Conservation (phyloP, 2,329 filamentous ascomycete species). For the Emmonsiellopsis sp. region DNA sequence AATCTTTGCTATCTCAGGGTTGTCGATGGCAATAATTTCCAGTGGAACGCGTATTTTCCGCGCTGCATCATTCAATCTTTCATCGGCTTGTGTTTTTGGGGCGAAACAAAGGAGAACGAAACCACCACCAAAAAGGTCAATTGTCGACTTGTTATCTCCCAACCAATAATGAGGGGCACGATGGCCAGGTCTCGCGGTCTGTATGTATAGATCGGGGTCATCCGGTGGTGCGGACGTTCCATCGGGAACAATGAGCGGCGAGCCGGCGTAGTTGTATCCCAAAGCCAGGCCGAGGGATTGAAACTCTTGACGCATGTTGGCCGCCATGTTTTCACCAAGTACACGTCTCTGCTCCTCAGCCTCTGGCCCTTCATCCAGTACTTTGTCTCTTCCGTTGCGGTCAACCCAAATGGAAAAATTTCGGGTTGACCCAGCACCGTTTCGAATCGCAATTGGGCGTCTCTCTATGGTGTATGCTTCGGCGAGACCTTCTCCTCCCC, state of each 20-base stretch:
- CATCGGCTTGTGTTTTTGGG: neutral
- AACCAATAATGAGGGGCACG: conserved; percentile 20
- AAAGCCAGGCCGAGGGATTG: conserved; percentile 7
- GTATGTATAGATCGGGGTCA: conserved; percentile 9
- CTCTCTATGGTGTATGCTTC: conserved; percentile 36
- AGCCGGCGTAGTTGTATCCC: conserved; percentile 10
- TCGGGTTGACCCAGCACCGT: too few relatives aligned
- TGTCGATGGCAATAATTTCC: conserved; percentile 10
- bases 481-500: conserved; percentile 27
- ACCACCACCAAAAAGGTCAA: conserved; percentile 14
- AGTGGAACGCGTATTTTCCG: conserved; percentile 11
- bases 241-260: conserved; percentile 6
- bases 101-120: conserved; percentile 3
- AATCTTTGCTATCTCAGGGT: conserved; percentile 9
- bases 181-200: conserved; percentile 16
- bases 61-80: conserved; percentile 4
- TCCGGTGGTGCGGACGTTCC: conserved; percentile 8
- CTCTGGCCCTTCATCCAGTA: neutral
- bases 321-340: conserved; percentile 6
- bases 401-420: neutral
- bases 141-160: conserved; percentile 13
- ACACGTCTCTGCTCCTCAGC: neutral
- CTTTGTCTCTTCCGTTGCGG: neutral
- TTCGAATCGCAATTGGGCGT: conserved; percentile 14
- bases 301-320: too few relatives aligned